Evolutionary conservation across 345 rosid genomes (phyloP).

Genomic region (Melaleuca quinquenervia): DNA sequence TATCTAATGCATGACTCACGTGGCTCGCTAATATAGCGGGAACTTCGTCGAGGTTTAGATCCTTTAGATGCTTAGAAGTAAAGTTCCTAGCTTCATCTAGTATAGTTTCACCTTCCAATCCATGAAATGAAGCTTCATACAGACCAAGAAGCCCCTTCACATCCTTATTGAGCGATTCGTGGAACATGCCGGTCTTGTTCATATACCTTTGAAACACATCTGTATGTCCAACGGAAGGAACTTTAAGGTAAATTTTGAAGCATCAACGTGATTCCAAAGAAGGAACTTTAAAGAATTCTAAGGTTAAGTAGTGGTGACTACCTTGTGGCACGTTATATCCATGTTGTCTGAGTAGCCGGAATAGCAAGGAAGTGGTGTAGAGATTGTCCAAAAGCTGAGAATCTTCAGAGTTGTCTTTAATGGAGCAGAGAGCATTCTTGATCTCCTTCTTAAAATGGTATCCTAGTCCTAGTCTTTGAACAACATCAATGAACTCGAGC

Average conservation of each 20-base stretch:
- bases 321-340: neutral
- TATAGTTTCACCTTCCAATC: slow-evolving; percentile 1
- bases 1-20: neutral
- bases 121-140: slow-evolving; percentile 13
- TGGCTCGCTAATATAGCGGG: neutral
- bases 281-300: no score
- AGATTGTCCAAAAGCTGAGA: neutral
- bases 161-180: neutral
- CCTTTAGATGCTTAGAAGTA: neutral
- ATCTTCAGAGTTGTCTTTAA: neutral
- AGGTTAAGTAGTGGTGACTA: neutral
- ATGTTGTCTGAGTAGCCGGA: slow-evolving; percentile 14
- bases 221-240: neutral
- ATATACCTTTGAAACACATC: slow-evolving; percentile 7
- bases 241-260: neutral
- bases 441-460: slow-evolving; percentile 9
- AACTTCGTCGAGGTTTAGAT: neutral
- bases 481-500: slow-evolving; percentile 3
- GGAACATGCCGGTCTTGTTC: neutral
- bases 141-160: slow-evolving; percentile 8
- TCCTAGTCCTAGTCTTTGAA: slow-evolving; percentile 9
- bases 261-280: neutral
- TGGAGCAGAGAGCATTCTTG: neutral
- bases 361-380: neutral
- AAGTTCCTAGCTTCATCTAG: slow-evolving; percentile 2